phyloP scores from a whole-genome alignment of 208 protist species.

The Trypanosoma mega region DNA sequence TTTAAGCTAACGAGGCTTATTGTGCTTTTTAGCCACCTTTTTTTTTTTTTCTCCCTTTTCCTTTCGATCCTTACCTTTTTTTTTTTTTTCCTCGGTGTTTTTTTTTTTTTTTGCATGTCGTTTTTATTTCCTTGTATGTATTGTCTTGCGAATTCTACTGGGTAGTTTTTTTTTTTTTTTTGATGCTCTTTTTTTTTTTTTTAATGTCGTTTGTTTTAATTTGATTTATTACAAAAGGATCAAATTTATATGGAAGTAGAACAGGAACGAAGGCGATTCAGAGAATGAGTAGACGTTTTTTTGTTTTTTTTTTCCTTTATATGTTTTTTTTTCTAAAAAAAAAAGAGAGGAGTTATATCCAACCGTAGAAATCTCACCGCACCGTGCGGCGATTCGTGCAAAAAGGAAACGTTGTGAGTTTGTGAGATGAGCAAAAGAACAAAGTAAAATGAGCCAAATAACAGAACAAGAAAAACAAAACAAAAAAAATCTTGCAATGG shows the following conservation, averaged over 20 bases:
- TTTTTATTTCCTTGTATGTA: conserved; percentile 1
- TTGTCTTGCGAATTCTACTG: neutral
- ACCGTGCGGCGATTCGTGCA: too few species aligned
- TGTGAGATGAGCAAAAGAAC: neutral
- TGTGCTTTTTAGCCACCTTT: too few species aligned
- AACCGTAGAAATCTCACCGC: too few species aligned
- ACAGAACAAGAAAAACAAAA: neutral
- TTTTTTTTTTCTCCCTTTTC: conserved; percentile 8
- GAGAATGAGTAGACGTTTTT: too few species aligned
- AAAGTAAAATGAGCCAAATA: neutral
- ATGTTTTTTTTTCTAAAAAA: too few species aligned
- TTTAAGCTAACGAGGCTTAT: too few species aligned
- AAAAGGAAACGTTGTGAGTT: too few species aligned
- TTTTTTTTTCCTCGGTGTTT: conserved; percentile 7
- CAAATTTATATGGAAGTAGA: neutral
- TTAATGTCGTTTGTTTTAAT: conserved; percentile 10
- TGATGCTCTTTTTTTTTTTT: conserved; percentile 20
- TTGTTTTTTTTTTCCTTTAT: too few species aligned
- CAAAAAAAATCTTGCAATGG: neutral
- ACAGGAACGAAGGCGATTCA: too few species aligned
- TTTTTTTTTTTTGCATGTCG: conserved; percentile 2
- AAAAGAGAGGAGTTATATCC: too few species aligned
- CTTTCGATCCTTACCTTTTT: conserved; percentile 11
- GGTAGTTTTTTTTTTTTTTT: conserved; percentile 15
- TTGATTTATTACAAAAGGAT: neutral